Base-by-base conservation (phyloP, 2,329 filamentous ascomycete species). In the Daldinia sp. region DNA sequence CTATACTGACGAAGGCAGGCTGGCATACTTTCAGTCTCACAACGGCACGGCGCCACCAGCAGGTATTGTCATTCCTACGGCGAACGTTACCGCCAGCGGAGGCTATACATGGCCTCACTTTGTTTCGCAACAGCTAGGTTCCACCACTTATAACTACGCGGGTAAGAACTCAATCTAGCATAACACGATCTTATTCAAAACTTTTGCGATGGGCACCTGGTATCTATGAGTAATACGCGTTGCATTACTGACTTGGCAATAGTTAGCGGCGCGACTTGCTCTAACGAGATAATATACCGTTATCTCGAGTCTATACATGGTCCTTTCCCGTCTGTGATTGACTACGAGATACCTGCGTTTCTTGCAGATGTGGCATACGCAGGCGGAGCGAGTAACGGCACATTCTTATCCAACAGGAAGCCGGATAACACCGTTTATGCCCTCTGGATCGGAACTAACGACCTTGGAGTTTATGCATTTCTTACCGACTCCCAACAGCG, bases 381-480 rank as follows among this genome's bases (percentile, higher is more conserved):
- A 7, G 39, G 52, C 13, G 27, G 49, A 1, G 68, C 66, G 15
- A 56, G 58, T 6, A 69, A 64, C 9, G 67, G 77, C 58, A 73
- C 77, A 1, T 73, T 85, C 3, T 84, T 81, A 66, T 74, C 76
- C 0, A 70, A 80, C 66, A 76, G 81, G 45, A 81, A 79, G 1
- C 69, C 82, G 1, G 77, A 84, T 27, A 87, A 88, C 65, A 92
- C 90, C 0, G 87, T 92, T 2, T 94, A 93, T 71, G 83, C 87
- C 1, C 83, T 94, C 51, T 94, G 90, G 90, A 93, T 94, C 70
- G 91, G 91, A 2, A 93, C 90, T 21, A 94, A 94, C 72, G 91
- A 95, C 71, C 79, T 94, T 8, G 90, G 91, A 19, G 81, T 80
- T 58, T 76, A 81, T 52, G 89, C 84, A 7, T 90, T 93, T 72